Conservation (phyloP, 2,329 filamentous ascomycete species). For the Ascochyta rabiei region DNA sequence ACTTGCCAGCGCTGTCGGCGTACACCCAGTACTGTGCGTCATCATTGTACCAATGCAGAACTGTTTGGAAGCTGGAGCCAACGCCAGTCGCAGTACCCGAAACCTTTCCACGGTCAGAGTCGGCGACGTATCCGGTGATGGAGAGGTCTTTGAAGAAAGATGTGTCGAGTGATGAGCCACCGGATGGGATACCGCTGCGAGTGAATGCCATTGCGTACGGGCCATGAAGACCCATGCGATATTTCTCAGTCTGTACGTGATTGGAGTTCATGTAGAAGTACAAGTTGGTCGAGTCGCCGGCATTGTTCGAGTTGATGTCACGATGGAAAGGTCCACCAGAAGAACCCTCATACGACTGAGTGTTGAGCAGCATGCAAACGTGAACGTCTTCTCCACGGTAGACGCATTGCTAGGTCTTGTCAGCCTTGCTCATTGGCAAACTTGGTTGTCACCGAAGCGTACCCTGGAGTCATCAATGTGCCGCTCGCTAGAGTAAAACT, state of each 20-base stretch:
- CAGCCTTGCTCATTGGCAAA: not conserved
- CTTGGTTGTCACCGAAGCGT: not conserved
- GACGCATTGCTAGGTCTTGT: slow-evolving; percentile 63
- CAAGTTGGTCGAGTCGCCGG: slow-evolving; percentile 61
- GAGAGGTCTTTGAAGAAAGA: slow-evolving; percentile 65
- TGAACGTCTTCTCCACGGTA: slow-evolving; percentile 58
- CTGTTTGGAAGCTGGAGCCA: slow-evolving; percentile 56
- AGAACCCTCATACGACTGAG: slow-evolving; percentile 63
- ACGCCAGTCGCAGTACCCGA: slow-evolving; percentile 66
- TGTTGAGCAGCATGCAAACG: slow-evolving; percentile 66
- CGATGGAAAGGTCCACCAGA: slow-evolving; percentile 69
- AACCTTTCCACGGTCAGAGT: slow-evolving; percentile 63
- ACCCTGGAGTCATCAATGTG: slow-evolving; percentile 66
- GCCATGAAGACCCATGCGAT: slow-evolving; percentile 67
- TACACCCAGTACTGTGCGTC: slow-evolving; percentile 70
- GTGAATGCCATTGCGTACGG: slow-evolving; percentile 69
- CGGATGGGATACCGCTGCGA: slow-evolving; percentile 60
- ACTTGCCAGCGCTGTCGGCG: slow-evolving; percentile 60
- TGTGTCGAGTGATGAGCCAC: slow-evolving; percentile 54
- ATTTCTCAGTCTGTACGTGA: slow-evolving; percentile 64
- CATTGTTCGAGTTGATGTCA: slow-evolving; percentile 71
- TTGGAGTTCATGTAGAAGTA: slow-evolving; percentile 74
- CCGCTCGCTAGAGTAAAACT: slow-evolving; percentile 72
- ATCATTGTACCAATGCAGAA: slow-evolving; percentile 69
- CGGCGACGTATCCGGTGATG: slow-evolving; percentile 64